Evolutionary conservation across 2,329 filamentous ascomycete genomes (phyloP).

Genomic region (Aspergillus bombycis): DNA sequence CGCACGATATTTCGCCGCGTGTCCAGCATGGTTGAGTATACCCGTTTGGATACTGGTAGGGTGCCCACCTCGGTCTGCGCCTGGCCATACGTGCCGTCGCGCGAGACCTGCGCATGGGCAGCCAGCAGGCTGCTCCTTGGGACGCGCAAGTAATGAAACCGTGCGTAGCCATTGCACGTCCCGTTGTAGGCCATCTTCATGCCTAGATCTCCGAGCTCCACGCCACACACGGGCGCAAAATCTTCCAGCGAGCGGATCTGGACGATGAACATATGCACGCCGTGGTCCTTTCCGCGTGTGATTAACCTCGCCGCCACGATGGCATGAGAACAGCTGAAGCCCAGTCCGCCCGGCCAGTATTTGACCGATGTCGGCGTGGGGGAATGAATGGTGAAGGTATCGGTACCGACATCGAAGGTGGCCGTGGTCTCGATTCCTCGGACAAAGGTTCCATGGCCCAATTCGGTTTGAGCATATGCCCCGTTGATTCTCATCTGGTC

Average conservation of each 20-base stretch:
- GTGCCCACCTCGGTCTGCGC: not conserved
- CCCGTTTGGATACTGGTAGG: not conserved
- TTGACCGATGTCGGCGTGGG: constrained; percentile 1
- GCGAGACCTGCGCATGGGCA: constrained; percentile 1
- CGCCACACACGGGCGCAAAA: not conserved
- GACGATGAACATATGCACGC: constrained; percentile 12
- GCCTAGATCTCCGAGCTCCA: constrained; percentile 10
- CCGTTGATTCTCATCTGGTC: constrained; percentile 55
- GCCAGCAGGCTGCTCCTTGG: constrained; percentile 6
- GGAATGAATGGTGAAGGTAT: constrained; percentile 3
- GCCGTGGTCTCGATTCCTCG: constrained; percentile 46
- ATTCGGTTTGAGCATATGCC: constrained; percentile 55
- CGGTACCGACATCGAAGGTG: not conserved
- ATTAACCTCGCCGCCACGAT: constrained; percentile 4
- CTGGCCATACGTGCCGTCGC: constrained; percentile 4
- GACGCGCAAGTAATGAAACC: not conserved
- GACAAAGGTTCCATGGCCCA: constrained; percentile 58
- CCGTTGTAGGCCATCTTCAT: constrained; percentile 12
- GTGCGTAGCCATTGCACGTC: constrained; percentile 11
- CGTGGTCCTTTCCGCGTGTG: not conserved
- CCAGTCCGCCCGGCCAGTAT: constrained; percentile 9
- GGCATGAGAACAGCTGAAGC: constrained; percentile 7
- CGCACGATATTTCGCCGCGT: constrained; percentile 11
- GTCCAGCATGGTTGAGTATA: constrained; percentile 15
- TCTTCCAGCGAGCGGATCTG: constrained; percentile 10